These are phyloP conservation scores for Penicillium waksmanii DNA, from an alignment of 495 filamentous ascomycete species.

Conservation along the genomic window DNA sequence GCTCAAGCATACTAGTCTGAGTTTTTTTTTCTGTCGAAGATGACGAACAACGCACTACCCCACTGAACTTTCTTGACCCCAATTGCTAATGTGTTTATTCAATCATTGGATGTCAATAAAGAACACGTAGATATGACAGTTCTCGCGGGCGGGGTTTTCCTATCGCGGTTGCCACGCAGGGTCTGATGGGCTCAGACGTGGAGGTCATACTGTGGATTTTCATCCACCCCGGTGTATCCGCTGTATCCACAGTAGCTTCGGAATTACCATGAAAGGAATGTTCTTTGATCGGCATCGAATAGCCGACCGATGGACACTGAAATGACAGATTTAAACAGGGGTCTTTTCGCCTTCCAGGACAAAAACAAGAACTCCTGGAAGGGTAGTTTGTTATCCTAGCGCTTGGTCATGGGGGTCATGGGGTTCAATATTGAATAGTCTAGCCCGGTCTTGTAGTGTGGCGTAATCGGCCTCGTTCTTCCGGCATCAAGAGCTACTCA, in stretches of 20 bases:
- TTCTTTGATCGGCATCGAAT: not conserved
- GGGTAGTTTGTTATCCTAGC: constrained; percentile 4
- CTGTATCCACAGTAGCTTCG: constrained; percentile 4
- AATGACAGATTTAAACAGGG: not conserved
- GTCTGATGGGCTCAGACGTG: constrained; percentile 7
- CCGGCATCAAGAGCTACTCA: not conserved
- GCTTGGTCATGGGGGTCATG: constrained; percentile 4
- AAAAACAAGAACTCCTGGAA: not conserved
- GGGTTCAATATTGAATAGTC: constrained; percentile 4
- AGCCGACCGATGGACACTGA: not conserved
- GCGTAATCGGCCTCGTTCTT: constrained; percentile 2
- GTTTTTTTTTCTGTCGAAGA: not conserved
- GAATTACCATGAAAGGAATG: constrained; percentile 4
- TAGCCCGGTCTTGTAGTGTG: constrained; percentile 2
- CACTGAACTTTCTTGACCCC: not conserved
- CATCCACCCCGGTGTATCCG: not conserved
- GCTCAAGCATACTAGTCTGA: not conserved
- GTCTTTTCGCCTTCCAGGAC: not conserved
- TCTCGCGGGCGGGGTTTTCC: not conserved
- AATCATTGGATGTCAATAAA: not conserved
- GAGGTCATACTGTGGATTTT: constrained; percentile 1
- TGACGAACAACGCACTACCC: not conserved
- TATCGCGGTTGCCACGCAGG: not conserved
- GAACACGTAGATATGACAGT: constrained; percentile 1
- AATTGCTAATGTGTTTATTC: not conserved